phyloP scores from a whole-genome alignment of 2,329 filamentous ascomycete genomes.

The Didymosphaeria variabile region DNA sequence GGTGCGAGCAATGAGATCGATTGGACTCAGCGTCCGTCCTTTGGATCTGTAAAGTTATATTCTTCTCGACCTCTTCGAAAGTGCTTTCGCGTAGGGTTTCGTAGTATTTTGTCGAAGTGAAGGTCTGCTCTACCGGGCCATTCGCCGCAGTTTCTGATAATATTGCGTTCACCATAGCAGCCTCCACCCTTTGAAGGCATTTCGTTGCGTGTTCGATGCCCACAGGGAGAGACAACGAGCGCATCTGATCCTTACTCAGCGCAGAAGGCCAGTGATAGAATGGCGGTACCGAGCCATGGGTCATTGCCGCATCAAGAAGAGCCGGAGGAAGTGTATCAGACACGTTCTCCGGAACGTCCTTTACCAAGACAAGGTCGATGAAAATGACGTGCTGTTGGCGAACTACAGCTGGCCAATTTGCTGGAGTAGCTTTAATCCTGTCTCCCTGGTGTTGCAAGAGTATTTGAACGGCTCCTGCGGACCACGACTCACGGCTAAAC shows the following conservation, averaged over 20 bases:
- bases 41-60: constrained; percentile 13
- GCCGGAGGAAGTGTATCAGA: background rate
- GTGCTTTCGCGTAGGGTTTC: constrained; percentile 29
- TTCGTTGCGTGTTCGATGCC: constrained; percentile 17
- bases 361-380: constrained; percentile 29
- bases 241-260: background rate
- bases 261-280: constrained; percentile 40
- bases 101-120: constrained; percentile 39
- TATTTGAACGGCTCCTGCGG: background rate
- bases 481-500: background rate
- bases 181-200: constrained; percentile 38
- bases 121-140: constrained; percentile 30
- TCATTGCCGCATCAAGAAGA: background rate
- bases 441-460: constrained; percentile 15
- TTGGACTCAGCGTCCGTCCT: background rate
- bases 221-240: background rate
- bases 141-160: constrained; percentile 16
- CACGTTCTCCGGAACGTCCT: constrained; percentile 13
- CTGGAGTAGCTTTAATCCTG: constrained; percentile 23
- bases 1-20: constrained; percentile 16
- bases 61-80: constrained; percentile 15
- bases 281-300: constrained; percentile 24
- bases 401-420: constrained; percentile 33
- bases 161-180: constrained; percentile 29
- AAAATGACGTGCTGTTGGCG: constrained; percentile 27